A percentile compares a stretch with the other conserved stretches of the same genome.
phyloP scores from a whole-genome alignment of 2,329 filamentous ascomycete genomes.

The Pezicula neosporulosa region DNA sequence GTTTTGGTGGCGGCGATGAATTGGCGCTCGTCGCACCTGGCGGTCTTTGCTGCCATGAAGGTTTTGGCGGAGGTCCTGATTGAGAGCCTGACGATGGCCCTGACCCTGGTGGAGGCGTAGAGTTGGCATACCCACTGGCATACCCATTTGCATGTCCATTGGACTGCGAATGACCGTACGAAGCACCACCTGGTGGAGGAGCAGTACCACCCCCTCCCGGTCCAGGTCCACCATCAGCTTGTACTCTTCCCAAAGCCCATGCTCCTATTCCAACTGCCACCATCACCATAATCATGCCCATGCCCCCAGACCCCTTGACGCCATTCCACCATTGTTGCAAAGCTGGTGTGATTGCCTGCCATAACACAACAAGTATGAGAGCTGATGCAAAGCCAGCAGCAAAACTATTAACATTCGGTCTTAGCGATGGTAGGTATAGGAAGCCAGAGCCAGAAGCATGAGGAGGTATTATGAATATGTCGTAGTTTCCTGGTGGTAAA shows the following conservation, averaged over 20 bases:
- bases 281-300: constrained; percentile 69
- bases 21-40: neutral
- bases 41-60: constrained; percentile 21
- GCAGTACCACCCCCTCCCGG: constrained; percentile 23
- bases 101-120: constrained; percentile 11
- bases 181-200: constrained; percentile 9
- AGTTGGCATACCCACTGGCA: constrained; percentile 19
- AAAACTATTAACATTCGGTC: constrained; percentile 86
- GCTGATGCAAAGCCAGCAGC: constrained; percentile 80
- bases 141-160: constrained; percentile 20
- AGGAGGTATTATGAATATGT: constrained; percentile 94
- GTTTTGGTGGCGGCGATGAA: constrained; percentile 15
- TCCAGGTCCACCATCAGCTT: constrained; percentile 42
- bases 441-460: constrained; percentile 88
- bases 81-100: constrained; percentile 24
- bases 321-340: constrained; percentile 70
- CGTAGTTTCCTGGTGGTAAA: constrained; percentile 85
- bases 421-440: constrained; percentile 87
- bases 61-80: constrained; percentile 18
- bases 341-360: constrained; percentile 68
- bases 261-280: constrained; percentile 71
- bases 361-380: constrained; percentile 68
- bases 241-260: constrained; percentile 71
- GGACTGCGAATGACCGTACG: constrained; percentile 15
- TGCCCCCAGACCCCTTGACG: constrained; percentile 68